Evolutionary conservation across 257 asterid genomes (phyloP).

Genomic region (Capsicum rhomboideum): DNA sequence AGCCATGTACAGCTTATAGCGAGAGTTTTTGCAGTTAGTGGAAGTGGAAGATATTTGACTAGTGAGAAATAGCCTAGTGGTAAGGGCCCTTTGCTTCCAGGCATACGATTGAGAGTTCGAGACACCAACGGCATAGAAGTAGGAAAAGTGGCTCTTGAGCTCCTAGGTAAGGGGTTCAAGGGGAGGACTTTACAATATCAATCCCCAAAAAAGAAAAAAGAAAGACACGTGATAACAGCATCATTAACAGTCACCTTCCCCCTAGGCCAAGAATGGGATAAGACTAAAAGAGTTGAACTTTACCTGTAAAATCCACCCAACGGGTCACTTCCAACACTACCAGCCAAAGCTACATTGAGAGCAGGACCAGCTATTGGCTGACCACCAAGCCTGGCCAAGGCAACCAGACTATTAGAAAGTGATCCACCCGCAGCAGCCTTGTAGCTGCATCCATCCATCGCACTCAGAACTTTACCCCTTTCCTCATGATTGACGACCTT

Average conservation of each 20-base stretch:
- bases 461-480: constrained; percentile 77
- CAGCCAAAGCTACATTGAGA: constrained; percentile 82
- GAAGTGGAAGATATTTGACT: not conserved
- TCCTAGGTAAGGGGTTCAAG: not conserved
- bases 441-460: constrained; percentile 97
- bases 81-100: not conserved
- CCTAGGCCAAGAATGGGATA: not conserved
- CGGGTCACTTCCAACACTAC: constrained; percentile 96
- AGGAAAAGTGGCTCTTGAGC: not conserved
- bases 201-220: not conserved
- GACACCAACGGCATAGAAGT: not conserved
- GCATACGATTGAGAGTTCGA: not conserved
- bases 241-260: not conserved
- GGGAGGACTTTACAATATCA: not conserved
- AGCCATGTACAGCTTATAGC: not conserved
- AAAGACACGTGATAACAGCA: not conserved
- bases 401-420: constrained; percentile 89
- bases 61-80: not conserved
- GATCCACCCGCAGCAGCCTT: constrained; percentile 99
- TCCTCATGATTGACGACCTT: constrained; percentile 91
- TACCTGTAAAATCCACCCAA: constrained; percentile 93
- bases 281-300: not conserved
- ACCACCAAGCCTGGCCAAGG: constrained; percentile 95
- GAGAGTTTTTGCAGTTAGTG: not conserved
- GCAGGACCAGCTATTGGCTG: constrained; percentile 59